Conservation (phyloP, 192 early-diverging fungal genomes). For the Cetraspora pellucida region DNA sequence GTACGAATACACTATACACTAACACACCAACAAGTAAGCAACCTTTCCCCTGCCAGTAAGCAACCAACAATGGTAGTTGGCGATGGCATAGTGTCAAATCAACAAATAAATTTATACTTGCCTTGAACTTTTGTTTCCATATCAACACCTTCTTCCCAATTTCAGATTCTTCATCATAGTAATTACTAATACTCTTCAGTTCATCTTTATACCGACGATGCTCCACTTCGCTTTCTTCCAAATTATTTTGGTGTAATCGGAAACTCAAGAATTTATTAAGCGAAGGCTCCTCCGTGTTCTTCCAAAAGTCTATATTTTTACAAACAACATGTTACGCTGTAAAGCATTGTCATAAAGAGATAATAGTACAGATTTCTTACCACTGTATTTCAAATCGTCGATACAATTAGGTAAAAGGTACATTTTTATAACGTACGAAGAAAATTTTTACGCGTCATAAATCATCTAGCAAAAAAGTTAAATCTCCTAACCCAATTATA, state of each 20-base stretch:
- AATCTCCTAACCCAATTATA: too few relatives aligned
- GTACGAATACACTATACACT: neutral
- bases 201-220: constrained; percentile 2
- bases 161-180: constrained; percentile 12
- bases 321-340: constrained; percentile 6
- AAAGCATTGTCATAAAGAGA: neutral
- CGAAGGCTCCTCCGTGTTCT: neutral
- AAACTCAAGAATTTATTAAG: constrained; percentile 1
- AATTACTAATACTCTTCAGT: constrained; percentile 3
- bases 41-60: constrained; percentile 15
- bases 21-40: constrained; percentile 18
- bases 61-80: constrained; percentile 21
- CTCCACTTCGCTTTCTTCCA: constrained; percentile 7
- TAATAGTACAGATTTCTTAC: neutral
- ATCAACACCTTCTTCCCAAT: constrained; percentile 6
- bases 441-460: too few relatives aligned
- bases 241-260: neutral
- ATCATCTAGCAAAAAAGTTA: too few relatives aligned
- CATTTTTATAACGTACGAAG: neutral
- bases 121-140: constrained; percentile 18
- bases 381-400: neutral
- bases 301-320: constrained; percentile 18
- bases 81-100: constrained; percentile 13
- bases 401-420: neutral
- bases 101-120: constrained; percentile 4